These are phyloP conservation scores for Fusarium sp. DNA, from an alignment of 2,329 filamentous ascomycete genomes.

Conservation along the genomic window DNA sequence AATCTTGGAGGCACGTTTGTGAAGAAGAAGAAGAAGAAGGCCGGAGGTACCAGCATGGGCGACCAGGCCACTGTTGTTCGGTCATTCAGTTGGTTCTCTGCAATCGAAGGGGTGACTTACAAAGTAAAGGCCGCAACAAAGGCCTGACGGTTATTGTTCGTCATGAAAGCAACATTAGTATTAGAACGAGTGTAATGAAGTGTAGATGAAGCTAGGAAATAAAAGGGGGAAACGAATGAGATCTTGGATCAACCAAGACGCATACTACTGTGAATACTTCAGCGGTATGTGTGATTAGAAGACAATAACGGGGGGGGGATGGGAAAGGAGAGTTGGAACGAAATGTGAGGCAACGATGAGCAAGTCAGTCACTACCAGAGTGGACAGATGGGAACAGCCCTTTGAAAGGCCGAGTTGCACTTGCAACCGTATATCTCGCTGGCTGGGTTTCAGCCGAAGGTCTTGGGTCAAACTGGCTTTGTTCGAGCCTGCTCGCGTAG, in stretches of 20 bases:
- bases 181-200: conserved; percentile 50
- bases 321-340: conserved; percentile 23
- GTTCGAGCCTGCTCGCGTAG: conserved; percentile 43
- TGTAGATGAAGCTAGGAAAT: conserved; percentile 51
- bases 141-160: conserved; percentile 61
- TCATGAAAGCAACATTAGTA: conserved; percentile 57
- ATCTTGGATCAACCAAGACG: conserved; percentile 41
- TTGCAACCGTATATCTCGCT: conserved; percentile 35
- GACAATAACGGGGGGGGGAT: conserved; percentile 32
- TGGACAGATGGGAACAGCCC: conserved; percentile 17
- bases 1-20: conserved; percentile 62
- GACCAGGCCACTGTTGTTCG: conserved; percentile 61
- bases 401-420: conserved; percentile 33
- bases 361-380: conserved; percentile 7
- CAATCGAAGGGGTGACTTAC: conserved; percentile 53
- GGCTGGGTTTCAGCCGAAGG: conserved; percentile 41
- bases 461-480: conserved; percentile 47
- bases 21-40: conserved; percentile 61
- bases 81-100: conserved; percentile 45
- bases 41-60: conserved; percentile 65
- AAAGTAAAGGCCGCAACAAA: conserved; percentile 68
- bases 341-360: conserved; percentile 30
- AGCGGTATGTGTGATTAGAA: conserved; percentile 33
- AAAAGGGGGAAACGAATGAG: conserved; percentile 14
- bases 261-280: conserved; percentile 32